A percentile compares a stretch with the other conserved stretches of the same genome.
These are phyloP conservation scores for Zasmidium angulare DNA, from an alignment of 2,329 filamentous ascomycete genomes.

Conservation along the genomic window DNA sequence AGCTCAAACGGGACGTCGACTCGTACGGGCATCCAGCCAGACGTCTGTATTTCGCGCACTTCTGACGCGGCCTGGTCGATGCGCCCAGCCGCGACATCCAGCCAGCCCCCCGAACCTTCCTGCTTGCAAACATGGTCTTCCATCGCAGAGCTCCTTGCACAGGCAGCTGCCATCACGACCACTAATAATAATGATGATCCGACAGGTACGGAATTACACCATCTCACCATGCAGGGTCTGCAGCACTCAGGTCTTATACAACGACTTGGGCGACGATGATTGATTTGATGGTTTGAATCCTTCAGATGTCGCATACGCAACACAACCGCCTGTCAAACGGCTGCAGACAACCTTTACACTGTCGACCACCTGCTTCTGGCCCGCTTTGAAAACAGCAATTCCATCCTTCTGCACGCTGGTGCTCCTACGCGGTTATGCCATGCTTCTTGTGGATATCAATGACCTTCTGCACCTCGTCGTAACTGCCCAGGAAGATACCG, in stretches of 20 bases:
- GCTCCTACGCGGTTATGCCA: constrained; percentile 26
- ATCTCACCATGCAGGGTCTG: too few relatives aligned
- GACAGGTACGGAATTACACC: too few relatives aligned
- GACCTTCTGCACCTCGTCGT: constrained; percentile 93
- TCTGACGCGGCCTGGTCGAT: neutral
- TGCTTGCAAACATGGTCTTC: neutral
- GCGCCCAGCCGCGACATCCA: neutral
- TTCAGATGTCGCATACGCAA: neutral
- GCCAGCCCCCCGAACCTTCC: neutral
- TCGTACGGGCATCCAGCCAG: neutral
- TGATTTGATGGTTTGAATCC: too few relatives aligned
- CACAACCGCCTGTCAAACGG: neutral
- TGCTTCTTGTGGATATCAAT: constrained; percentile 73
- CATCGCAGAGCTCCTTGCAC: neutral
- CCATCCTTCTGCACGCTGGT: neutral
- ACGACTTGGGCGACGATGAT: too few relatives aligned
- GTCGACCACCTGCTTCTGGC: neutral
- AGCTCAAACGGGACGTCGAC: neutral
- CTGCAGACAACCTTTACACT: neutral
- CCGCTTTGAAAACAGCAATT: neutral
- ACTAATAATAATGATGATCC: too few relatives aligned
- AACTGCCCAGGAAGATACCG: constrained; percentile 94
- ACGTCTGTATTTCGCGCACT: neutral
- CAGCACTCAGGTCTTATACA: too few relatives aligned
- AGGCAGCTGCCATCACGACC: too few relatives aligned